Base-by-base conservation (phyloP, 2,329 filamentous ascomycete species). In the Penicillium corylophilum region DNA sequence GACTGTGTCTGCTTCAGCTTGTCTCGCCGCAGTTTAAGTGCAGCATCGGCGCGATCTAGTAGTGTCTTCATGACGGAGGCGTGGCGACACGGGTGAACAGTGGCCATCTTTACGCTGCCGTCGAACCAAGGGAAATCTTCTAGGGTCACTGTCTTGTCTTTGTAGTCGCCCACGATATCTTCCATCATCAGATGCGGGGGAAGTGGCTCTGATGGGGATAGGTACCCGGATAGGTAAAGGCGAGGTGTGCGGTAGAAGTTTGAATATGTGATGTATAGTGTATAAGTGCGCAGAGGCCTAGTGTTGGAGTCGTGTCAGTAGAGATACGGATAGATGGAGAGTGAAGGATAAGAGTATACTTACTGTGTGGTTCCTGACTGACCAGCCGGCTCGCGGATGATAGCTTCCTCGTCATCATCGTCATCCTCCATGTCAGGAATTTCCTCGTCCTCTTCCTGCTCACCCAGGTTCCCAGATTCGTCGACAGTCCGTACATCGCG, bases 341-440 rank as follows among this genome's bases (percentile, higher is more conserved):
- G 50, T 40, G 31, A 36, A 26, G 45, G 33, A 9, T 23, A 23
- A 29, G 4, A 6, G n/a, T 38, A 20, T 38, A 76, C 82, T 68
- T 67, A 86, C 83, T 80, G 78, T 55, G 79, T 78, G 4, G 77
- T 77, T n/a, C 74, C 76, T 16, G 71, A 73, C 48, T 65, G 62
- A 26, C 74, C 76, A 46, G 71, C 73, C 9, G 84, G 79, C 63
- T 95, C 91, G 12, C 88, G 82, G 65, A 97, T 97, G 68, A 99
- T 97, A 40, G 94, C 94, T 73, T 97, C 92, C 56, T 95, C 92
- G 53, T 89, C 86, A 60, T 97, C 88, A 56, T 90, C 93, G 51
- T 97, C 93, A 57, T 97, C 94, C 68, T 97, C 94, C 91, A 97
- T 97, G 68, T 97, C 93, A 0, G 92, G 93, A 56, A 97, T 96